A percentile compares a stretch with the other conserved stretches of the same genome.
These are phyloP conservation scores for Dendrobium officinale DNA, from an alignment of 106 monocot genomes.

Conservation along the genomic window DNA sequence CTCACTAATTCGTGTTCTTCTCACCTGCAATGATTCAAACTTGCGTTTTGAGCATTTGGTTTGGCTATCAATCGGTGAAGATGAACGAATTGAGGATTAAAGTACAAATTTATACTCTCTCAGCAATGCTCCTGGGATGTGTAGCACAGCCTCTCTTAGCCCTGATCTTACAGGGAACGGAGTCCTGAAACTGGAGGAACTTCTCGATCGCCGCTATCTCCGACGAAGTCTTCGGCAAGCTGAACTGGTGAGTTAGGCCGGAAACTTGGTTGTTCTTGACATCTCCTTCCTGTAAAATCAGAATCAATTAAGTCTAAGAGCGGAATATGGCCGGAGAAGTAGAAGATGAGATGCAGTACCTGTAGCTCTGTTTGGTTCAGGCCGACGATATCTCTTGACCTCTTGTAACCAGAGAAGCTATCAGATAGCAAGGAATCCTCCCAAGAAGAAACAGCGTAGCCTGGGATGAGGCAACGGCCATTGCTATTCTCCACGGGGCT, in stretches of 20 bases:
- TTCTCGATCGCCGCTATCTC: constrained; percentile 66
- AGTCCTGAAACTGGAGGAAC: constrained; percentile 84
- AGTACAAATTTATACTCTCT: constrained; percentile 47
- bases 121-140: constrained; percentile 87
- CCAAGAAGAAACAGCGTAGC: constrained; percentile 51
- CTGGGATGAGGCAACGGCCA: constrained; percentile 39
- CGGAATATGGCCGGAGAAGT: too few species aligned
- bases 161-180: constrained; percentile 82
- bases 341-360: constrained; percentile 11
- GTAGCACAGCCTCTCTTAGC: constrained; percentile 90
- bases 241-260: constrained; percentile 55
- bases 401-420: constrained; percentile 38
- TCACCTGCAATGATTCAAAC: constrained; percentile 42
- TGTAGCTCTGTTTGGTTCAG: constrained; percentile 35
- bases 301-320: not conserved
- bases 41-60: too few species aligned
- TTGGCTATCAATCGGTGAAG: not conserved
- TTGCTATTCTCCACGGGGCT: constrained; percentile 12
- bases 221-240: constrained; percentile 57
- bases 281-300: constrained; percentile 23
- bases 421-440: constrained; percentile 51
- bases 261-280: constrained; percentile 23
- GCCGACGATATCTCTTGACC: constrained; percentile 15
- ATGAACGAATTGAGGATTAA: not conserved
- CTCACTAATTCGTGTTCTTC: constrained; percentile 91